Evolutionary conservation across 257 asterid species (phyloP), one percentile per base, ranked within the genome.

Genomic region (Nicotiana knightiana): DNA sequence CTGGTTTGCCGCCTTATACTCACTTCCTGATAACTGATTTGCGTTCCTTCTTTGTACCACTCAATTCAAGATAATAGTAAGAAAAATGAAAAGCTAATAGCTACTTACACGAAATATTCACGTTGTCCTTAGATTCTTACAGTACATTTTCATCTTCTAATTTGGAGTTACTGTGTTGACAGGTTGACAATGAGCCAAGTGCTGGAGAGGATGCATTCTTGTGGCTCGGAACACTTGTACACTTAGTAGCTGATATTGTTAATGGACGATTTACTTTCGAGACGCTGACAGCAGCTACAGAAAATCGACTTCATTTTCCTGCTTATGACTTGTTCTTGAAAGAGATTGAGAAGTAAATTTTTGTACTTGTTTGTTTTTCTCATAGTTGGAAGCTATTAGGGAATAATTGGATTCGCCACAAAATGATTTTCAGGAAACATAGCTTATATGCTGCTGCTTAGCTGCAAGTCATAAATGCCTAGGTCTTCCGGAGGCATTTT

Each of bases 241-340:
- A 97, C 1, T 81, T 96, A 67, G 90, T 85, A 2, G 96, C 85
- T 4, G 99, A 96, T 84, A 88, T 88, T 67, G 91, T 92, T 18
- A 94, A 92, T 79, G 97, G 93, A 61, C 93, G 97, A 84, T 96
- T 93, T 77, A 90, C 97, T 18, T 96, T 90, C n/a, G 99, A 96
- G 86, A 87, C 97, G 30, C 89, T 96, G 82, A 93, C 98, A 0
- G 97, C 97, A 1, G 66, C 98, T 15, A 93, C 97, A 0, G 93
- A 84, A 28, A 83, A 89, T 73, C 92, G 87, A 43, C 97, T 96
- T 83, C 93, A 94, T 86, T 94, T 91, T 82, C 98, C 99, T 9
- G 97, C 97, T 65, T 90, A 93, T 67, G 95, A 93, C 82, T 89
- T 83, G 70, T 94, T 92, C 76, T 66, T 94, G 86, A 93, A 86